Percentiles rank a stretch among this genome's conserved stretches.
phyloP scores from a whole-genome alignment of 1,284 basidiomycete species.

The Termitomyces sp. region DNA sequence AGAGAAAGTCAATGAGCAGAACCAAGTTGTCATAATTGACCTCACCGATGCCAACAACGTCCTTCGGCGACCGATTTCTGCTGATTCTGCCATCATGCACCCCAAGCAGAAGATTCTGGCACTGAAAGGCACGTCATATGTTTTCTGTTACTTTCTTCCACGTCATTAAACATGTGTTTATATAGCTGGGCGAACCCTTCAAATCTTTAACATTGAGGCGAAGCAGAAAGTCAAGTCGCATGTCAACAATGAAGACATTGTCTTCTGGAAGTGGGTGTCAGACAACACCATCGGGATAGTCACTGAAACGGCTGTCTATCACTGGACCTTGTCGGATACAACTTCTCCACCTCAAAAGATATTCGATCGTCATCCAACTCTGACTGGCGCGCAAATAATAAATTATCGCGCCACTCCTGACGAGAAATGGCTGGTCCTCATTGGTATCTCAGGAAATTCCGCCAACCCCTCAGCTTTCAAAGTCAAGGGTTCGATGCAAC shows the following conservation, averaged over 20 bases:
- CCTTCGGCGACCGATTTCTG: slow-evolving; percentile 93
- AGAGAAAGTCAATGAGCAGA: slow-evolving; percentile 85
- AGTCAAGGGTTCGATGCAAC: slow-evolving; percentile 94
- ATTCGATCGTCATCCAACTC: slow-evolving; percentile 95
- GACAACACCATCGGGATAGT: slow-evolving; percentile 92
- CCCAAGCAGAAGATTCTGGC: slow-evolving; percentile 96
- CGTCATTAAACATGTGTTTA: not conserved
- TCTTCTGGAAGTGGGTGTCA: slow-evolving; percentile 99
- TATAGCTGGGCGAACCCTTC: slow-evolving; percentile 87
- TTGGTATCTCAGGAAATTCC: slow-evolving; percentile 94
- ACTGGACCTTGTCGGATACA: slow-evolving; percentile 82
- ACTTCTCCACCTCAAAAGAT: slow-evolving; percentile 82
- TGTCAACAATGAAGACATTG: slow-evolving; percentile 89
- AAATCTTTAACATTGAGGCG: slow-evolving; percentile 97
- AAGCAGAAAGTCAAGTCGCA: slow-evolving; percentile 99
- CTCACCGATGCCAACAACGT: slow-evolving; percentile 94
- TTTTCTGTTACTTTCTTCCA: not conserved
- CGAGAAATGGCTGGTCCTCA: slow-evolving; percentile 95
- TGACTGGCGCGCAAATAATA: slow-evolving; percentile 95
- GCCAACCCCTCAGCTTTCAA: slow-evolving; percentile 93
- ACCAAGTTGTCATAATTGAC: slow-evolving; percentile 97
- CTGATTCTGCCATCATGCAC: slow-evolving; percentile 99
- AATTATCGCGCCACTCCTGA: slow-evolving; percentile 93
- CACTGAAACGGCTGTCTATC: slow-evolving; percentile 90
- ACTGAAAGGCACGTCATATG: slow-evolving; percentile 67